Evolutionary conservation across 257 asterid genomes (phyloP).

Genomic region (Scutellaria barbata): DNA sequence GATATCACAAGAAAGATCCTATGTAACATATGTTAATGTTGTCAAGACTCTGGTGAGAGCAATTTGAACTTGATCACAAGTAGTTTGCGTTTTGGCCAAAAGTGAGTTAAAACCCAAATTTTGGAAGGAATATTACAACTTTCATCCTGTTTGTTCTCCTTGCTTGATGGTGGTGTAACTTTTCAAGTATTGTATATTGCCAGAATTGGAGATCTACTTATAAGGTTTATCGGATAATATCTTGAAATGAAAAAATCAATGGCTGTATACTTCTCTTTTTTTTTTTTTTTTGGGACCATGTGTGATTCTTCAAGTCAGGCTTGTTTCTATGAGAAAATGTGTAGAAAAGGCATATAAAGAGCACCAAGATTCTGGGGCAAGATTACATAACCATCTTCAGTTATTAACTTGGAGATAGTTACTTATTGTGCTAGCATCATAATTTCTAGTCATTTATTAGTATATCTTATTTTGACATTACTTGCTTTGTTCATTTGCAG

Average conservation of each 20-base stretch:
- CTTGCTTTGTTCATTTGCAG: conserved; percentile 42
- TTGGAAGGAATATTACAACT: conserved; percentile 2
- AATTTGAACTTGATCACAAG: conserved; percentile 5
- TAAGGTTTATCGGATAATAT: neutral
- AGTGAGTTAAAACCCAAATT: conserved; percentile 3
- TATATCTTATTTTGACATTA: neutral
- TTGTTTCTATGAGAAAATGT: too few species aligned
- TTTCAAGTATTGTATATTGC: neutral
- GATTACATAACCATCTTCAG: too few species aligned
- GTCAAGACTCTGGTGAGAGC: conserved; percentile 12
- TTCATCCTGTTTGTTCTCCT: neutral
- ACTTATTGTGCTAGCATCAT: neutral
- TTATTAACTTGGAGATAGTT: too few species aligned
- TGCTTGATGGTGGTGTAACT: neutral
- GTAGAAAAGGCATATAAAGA: too few species aligned
- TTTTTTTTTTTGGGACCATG: too few species aligned
- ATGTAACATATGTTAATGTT: neutral
- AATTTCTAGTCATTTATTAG: neutral
- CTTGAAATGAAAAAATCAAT: neutral
- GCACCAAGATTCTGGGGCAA: neutral
- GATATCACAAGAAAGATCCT: neutral
- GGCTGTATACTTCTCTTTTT: too few species aligned
- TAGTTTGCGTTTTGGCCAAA: conserved; percentile 1
- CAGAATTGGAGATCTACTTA: neutral
- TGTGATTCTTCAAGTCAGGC: too few species aligned